Evolutionary conservation across 2,329 filamentous ascomycete genomes (phyloP), one percentile per base, ranked within the genome.

Genomic region (Proliferodiscus dingleyae): DNA sequence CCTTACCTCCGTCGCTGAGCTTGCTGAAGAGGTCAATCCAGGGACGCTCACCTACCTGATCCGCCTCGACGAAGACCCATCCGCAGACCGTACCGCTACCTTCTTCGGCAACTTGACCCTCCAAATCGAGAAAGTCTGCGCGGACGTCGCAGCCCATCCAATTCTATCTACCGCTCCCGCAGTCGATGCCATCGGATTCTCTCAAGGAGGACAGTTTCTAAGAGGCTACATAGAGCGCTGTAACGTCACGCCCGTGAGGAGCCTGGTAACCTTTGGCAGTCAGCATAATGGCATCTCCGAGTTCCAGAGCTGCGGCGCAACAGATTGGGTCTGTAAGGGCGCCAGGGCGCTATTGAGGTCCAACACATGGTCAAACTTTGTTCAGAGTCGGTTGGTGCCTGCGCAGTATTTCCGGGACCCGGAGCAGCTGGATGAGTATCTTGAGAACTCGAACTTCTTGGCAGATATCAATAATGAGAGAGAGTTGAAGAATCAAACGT

Each of bases 391-490:
- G 15, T 74, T 97, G 7, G 87, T 98, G 3, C 93, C 93, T 1
- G 91, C 93, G 24, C 93, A 98, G 71, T 98, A 98, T 71, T 97
- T 85, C 72, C 85, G 91, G 42, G 80, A 90, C 54, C 78, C 78
- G 50, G 65, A 71, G 46, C 70, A 89, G 63, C 67, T 89, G 65
- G 78, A 81, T 1, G 68, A 73, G 23, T 98, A 97, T 63, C 77
- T 97, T 16, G 79, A 83, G 55, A 65, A 80, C 62, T 93, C 87
- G 58, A 91, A 90, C 64, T 96, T 94, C 66, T 73, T 98, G 7
- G 93, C 91, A 8, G 91, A 97, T 63, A 84, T 97, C 68, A 98
- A 98, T 68, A 97, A 97, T 65, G 93, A 98, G 76, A 77, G 90
- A 9, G 53, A 55, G 39, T 50, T 71, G 44, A 95, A 94, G 77